Conservation (phyloP, 495 filamentous ascomycete species). For the Penicillium antarcticum region DNA sequence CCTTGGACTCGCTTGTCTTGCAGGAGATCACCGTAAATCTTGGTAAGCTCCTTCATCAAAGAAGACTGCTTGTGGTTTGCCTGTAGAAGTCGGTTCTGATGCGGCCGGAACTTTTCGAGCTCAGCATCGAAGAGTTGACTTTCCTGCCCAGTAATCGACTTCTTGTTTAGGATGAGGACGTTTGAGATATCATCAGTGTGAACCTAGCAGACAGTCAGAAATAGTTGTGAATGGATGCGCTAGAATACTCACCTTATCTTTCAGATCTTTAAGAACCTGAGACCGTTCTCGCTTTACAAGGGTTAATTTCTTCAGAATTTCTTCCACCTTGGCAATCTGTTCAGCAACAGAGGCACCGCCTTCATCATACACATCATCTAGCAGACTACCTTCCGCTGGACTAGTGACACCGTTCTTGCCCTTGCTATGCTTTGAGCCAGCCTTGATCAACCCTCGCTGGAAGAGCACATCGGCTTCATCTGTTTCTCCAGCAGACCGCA, state of each 20-base stretch:
- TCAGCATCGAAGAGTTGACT: conserved; percentile 87
- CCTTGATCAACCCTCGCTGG: conserved; percentile 75
- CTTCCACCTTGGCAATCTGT: conserved; percentile 86
- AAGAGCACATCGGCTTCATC: conserved; percentile 89
- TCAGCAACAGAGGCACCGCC: conserved; percentile 75
- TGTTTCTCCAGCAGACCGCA: conserved; percentile 83
- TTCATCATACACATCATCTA: conserved; percentile 90
- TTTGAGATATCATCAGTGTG: conserved; percentile 97
- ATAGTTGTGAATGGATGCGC: neutral
- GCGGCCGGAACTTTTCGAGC: conserved; percentile 91
- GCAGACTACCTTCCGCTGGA: conserved; percentile 69
- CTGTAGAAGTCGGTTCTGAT: conserved; percentile 86
- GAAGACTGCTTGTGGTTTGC: conserved; percentile 91
- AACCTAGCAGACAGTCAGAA: conserved; percentile 51
- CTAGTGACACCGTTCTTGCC: conserved; percentile 61
- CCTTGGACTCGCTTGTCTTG: conserved; percentile 92
- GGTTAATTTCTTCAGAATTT: conserved; percentile 86
- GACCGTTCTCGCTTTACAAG: conserved; percentile 85
- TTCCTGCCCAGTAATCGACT: conserved; percentile 80
- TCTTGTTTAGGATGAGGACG: conserved; percentile 95
- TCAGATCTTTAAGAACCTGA: conserved; percentile 93
- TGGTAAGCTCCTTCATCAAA: conserved; percentile 91
- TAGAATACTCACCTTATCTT: conserved; percentile 73
- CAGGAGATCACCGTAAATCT: conserved; percentile 79
- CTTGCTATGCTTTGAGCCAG: conserved; percentile 57